A percentile compares a stretch with the other conserved stretches of the same genome.
Evolutionary conservation across 768 basidiomycete genomes (phyloP).

Genomic region (Heimioporus sp.): DNA sequence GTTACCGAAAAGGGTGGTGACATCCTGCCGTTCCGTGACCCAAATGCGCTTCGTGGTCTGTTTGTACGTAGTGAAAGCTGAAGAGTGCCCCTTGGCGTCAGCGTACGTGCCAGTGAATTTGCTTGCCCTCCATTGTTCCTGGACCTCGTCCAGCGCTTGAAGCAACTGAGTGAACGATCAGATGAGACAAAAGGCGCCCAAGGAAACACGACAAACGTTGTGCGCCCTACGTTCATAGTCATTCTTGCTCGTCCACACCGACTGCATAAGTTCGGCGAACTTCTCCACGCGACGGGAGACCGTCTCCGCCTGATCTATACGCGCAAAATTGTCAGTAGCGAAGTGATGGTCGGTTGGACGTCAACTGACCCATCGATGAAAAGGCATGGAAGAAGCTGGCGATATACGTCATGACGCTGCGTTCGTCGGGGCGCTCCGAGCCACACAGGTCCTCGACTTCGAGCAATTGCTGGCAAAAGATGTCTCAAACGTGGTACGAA

Average conservation of each 20-base stretch:
- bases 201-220: conserved; percentile 43
- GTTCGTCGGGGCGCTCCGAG: conserved; percentile 85
- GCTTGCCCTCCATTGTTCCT: conserved; percentile 65
- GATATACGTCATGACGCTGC: conserved; percentile 97
- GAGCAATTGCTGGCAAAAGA: conserved; percentile 69
- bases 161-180: conserved; percentile 50
- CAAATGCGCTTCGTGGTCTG: conserved; percentile 81
- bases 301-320: conserved; percentile 88
- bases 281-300: conserved; percentile 92
- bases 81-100: conserved; percentile 76
- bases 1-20: conserved; percentile 86
- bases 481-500: conserved; percentile 3
- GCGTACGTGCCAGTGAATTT: conserved; percentile 71
- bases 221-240: conserved; percentile 90
- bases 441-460: conserved; percentile 97
- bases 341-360: neutral
- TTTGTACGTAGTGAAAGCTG: conserved; percentile 77
- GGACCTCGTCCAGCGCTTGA: conserved; percentile 60
- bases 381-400: conserved; percentile 98
- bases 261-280: conserved; percentile 94
- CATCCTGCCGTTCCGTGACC: conserved; percentile 88
- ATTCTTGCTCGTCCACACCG: conserved; percentile 82
- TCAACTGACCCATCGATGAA: conserved; percentile 82
- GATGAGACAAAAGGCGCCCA: neutral
- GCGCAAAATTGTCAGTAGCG: neutral